These are phyloP conservation scores for Botrytis medusae DNA, from an alignment of 2,329 filamentous ascomycete species.

Conservation along the genomic window DNA sequence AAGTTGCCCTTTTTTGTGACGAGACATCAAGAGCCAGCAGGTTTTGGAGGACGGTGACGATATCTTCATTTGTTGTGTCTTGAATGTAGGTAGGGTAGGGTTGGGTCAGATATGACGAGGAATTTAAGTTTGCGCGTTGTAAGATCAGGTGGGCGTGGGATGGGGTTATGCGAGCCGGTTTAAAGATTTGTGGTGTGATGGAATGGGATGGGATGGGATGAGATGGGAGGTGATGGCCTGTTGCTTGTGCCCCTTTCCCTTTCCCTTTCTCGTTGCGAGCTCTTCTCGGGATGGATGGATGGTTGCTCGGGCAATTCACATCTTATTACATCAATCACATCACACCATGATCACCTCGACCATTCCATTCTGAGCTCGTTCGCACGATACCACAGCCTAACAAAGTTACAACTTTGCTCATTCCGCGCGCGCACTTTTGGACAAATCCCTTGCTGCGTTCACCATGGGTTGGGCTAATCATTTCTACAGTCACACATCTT, in stretches of 20 bases:
- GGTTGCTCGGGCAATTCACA: background rate
- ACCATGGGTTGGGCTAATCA: no score
- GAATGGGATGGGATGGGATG: background rate
- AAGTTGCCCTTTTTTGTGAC: background rate
- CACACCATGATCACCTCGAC: slow-evolving; percentile 2
- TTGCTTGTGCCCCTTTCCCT: background rate
- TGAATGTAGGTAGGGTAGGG: background rate
- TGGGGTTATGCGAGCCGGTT: background rate
- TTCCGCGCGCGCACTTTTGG: no score
- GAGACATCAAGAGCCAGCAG: background rate
- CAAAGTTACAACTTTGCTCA: no score
- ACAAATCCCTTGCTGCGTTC: no score
- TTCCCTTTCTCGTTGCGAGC: background rate
- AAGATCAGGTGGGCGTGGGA: background rate
- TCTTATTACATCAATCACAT: background rate
- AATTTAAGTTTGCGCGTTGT: background rate
- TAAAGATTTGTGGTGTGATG: background rate
- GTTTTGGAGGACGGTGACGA: background rate
- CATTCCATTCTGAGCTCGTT: background rate
- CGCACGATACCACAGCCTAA: background rate
- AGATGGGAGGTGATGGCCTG: background rate
- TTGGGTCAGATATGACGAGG: background rate
- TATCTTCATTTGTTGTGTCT: background rate
- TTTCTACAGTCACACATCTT: background rate
- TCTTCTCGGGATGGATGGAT: background rate